Evolutionary conservation across 108 stramenopile species (phyloP).

Genomic region (Conticribra weissflogii): DNA sequence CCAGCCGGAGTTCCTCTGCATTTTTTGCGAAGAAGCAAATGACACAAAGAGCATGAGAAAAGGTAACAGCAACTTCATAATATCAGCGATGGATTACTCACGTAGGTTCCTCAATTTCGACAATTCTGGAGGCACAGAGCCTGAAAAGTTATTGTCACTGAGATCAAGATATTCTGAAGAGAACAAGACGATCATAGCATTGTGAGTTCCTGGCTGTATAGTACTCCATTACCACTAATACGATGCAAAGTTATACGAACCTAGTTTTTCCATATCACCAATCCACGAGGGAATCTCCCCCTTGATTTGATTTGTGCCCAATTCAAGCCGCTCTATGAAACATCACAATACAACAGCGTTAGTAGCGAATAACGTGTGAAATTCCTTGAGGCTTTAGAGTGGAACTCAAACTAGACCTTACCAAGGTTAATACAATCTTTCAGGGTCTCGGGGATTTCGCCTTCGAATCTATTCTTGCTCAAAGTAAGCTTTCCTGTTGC

Average conservation of each 20-base stretch:
- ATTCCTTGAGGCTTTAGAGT: no score
- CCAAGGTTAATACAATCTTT: constrained; percentile 15
- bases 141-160: constrained; percentile 21
- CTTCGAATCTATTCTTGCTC: constrained; percentile 2
- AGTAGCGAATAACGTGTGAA: no score
- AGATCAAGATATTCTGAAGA: constrained; percentile 30
- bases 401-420: no score
- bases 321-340: constrained; percentile 3
- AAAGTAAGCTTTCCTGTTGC: neutral
- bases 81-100: neutral
- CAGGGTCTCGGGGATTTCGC: constrained; percentile 20
- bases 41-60: no score
- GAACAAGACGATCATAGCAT: neutral
- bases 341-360: no score
- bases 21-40: no score
- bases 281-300: constrained; percentile 16
- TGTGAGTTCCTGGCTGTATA: no score
- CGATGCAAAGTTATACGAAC: neutral
- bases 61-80: no score
- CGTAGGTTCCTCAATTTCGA: constrained; percentile 13
- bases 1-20: constrained; percentile 14
- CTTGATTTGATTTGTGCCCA: constrained; percentile 19
- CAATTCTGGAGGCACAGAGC: constrained; percentile 14
- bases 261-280: constrained; percentile 12
- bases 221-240: no score